These are phyloP conservation scores for Hydnum rufescens DNA, from an alignment of 768 basidiomycete genomes.

Conservation along the genomic window DNA sequence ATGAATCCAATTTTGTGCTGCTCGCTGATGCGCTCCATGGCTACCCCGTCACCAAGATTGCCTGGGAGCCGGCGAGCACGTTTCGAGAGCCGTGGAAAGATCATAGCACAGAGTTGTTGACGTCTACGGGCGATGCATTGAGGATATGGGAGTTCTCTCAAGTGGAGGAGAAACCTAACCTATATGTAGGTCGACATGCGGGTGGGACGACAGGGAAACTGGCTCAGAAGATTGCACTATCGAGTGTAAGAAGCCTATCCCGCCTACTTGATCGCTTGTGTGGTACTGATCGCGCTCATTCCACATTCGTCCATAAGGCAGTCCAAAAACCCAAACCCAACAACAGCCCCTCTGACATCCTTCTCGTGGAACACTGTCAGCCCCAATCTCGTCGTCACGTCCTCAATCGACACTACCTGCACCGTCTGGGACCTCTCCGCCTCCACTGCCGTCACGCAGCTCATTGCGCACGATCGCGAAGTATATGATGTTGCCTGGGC, in stretches of 20 bases:
- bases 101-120: constrained; percentile 53
- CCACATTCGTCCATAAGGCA: too few species aligned
- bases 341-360: constrained; percentile 78
- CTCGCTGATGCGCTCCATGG: constrained; percentile 70
- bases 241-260: constrained; percentile 35
- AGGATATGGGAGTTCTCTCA: constrained; percentile 77
- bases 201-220: constrained; percentile 39
- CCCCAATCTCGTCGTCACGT: constrained; percentile 82
- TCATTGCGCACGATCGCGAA: constrained; percentile 91
- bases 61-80: constrained; percentile 71
- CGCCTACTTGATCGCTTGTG: constrained; percentile 1
- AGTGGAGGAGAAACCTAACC: constrained; percentile 29
- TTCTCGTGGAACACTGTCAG: constrained; percentile 96
- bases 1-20: constrained; percentile 51
- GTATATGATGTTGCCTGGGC: constrained; percentile 97
- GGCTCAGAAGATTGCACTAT: constrained; percentile 54
- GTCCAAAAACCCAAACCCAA: constrained; percentile 76
- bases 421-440: constrained; percentile 99
- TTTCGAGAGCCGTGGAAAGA: constrained; percentile 49
- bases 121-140: constrained; percentile 85
- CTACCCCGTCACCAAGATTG: constrained; percentile 83
- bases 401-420: constrained; percentile 96
- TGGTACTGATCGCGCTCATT: constrained; percentile 1
- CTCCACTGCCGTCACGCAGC: constrained; percentile 81
- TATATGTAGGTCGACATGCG: constrained; percentile 49